These are phyloP conservation scores for Paulownia fortunei DNA, from an alignment of 257 asterid genomes.

Conservation along the genomic window DNA sequence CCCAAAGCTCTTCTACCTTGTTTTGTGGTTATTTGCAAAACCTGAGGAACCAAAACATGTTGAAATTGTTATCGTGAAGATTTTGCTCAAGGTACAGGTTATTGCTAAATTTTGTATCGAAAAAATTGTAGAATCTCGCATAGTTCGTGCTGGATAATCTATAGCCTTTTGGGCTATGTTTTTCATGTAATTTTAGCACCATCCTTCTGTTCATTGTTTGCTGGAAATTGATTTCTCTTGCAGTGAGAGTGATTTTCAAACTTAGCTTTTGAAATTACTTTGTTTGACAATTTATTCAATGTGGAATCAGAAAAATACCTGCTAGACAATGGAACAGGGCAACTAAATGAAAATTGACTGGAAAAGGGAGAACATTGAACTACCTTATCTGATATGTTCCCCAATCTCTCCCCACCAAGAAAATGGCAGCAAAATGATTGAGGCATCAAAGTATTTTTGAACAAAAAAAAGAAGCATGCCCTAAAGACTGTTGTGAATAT, in stretches of 20 bases:
- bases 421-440: neutral
- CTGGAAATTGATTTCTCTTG: neutral
- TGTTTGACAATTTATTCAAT: neutral
- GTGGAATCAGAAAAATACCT: neutral
- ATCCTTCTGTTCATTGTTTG: neutral
- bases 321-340: neutral
- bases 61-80: neutral
- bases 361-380: neutral
- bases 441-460: neutral
- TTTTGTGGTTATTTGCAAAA: slow-evolving; percentile 84
- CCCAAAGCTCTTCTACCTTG: slow-evolving; percentile 92
- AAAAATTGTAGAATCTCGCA: neutral
- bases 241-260: neutral
- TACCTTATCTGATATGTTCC: neutral
- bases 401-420: neutral
- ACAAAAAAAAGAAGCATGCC: neutral
- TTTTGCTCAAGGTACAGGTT: neutral
- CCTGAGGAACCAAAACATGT: slow-evolving; percentile 35
- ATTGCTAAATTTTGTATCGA: slow-evolving; percentile 1
- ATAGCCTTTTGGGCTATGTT: neutral
- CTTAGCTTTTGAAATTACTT: neutral
- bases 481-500: neutral
- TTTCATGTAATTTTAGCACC: slow-evolving; percentile 2
- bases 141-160: neutral
- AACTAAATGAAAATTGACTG: neutral